phyloP scores from a whole-genome alignment of 2,329 filamentous ascomycete species.

The Pseudocercospora fuligena region DNA sequence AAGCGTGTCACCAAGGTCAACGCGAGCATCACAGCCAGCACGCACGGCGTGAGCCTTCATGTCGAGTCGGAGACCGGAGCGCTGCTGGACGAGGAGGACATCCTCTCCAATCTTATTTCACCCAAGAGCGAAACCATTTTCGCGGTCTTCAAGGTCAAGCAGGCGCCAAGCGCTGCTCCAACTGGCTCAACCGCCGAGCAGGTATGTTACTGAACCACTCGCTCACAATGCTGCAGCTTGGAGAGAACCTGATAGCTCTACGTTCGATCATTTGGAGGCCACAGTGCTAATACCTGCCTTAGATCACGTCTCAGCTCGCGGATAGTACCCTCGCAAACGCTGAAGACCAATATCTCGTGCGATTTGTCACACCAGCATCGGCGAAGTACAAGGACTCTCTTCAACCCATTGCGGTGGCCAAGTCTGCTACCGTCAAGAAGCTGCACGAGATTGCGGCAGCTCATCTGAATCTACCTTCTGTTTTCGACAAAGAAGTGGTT shows the following conservation, averaged over 20 bases:
- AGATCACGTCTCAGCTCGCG: constrained; percentile 2
- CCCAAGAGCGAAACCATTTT: constrained; percentile 33
- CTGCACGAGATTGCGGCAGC: constrained; percentile 33
- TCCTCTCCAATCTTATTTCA: constrained; percentile 35
- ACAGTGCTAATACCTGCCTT: neutral
- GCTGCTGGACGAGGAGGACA: constrained; percentile 37
- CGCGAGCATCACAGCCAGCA: constrained; percentile 22
- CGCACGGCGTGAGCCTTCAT: constrained; percentile 33
- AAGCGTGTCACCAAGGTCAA: constrained; percentile 25
- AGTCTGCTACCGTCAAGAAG: constrained; percentile 30
- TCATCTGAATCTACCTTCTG: constrained; percentile 28
- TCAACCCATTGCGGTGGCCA: constrained; percentile 25
- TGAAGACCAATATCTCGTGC: constrained; percentile 27
- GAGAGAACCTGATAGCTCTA: neutral
- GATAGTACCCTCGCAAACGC: neutral
- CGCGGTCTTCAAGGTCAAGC: constrained; percentile 27
- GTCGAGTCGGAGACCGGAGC: constrained; percentile 32
- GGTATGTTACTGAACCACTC: neutral
- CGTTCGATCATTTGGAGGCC: neutral
- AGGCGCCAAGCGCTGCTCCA: neutral
- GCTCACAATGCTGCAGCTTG: no score
- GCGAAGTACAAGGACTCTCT: constrained; percentile 29
- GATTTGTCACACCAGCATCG: constrained; percentile 37
- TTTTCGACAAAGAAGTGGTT: constrained; percentile 12
- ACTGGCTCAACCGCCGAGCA: neutral